Evolutionary conservation across 352 stramenopile genomes (phyloP), one percentile per base, ranked within the genome.

Genomic region (Plasmopara muralis): DNA sequence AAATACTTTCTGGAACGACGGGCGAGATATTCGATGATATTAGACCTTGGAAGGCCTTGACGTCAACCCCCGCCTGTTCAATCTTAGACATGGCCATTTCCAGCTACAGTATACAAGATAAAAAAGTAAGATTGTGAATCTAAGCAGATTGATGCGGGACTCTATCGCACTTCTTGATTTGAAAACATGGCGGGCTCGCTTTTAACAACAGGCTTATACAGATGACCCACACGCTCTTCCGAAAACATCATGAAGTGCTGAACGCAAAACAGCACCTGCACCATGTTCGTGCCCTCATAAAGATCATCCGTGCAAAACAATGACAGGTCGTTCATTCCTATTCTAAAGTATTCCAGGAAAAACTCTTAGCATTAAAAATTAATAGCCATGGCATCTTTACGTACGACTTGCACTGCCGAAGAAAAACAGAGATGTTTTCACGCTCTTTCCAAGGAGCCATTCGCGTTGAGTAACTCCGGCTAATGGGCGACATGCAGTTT

Each of bases 391-490:
- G 6, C 41, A 41, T 20, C 9, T 18, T 18, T 6, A 73, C 75
- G 28, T 61, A 89, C 82, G 72, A 78, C 62, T 87, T 85, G 72
- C 79, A 92, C 29, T 88, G 79, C 50, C 82, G 73, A 40, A 92
- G 68, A 50, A 90, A 92, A 29, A 92, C 68, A 0, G 78, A 83
- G 40, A 90, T 92, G 48, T 92, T 90, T 50, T 92, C 82, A 4
- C 82, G 65, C 50, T 92, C 82, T 50, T 90, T 92, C 82, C 82
- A 92, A 30, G 82, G 79, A 28, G 82, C 82, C 77, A 90, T 85
- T 28, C 64, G 66, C 30, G 58, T 58, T 25, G 66, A 76, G 67
- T 90, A 92, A 6, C 71, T 83, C 16, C 82, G 78, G 34, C 74
- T 89, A 62, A 87, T 89, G 0, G 76, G 79, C n/a, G 74, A 86